Evolutionary conservation across 2,329 filamentous ascomycete species (phyloP).

Genomic region (Pseudogymnoascus sp.): DNA sequence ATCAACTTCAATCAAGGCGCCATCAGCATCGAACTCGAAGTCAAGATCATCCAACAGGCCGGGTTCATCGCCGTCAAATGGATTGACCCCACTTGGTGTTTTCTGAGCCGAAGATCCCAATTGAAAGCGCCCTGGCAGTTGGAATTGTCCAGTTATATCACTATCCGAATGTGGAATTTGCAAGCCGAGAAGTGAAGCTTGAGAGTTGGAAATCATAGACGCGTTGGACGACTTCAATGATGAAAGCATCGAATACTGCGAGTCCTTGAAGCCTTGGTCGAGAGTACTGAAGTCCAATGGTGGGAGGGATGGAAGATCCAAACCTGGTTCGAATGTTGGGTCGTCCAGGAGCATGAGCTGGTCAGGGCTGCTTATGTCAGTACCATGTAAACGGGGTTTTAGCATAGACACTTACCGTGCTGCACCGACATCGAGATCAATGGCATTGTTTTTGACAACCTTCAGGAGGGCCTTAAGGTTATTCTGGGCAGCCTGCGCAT

Average conservation of each 20-base stretch:
- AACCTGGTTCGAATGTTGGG: constrained; percentile 66
- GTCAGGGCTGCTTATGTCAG: constrained; percentile 49
- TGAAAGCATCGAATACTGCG: constrained; percentile 28
- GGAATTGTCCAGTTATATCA: constrained; percentile 26
- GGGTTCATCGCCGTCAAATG: constrained; percentile 35
- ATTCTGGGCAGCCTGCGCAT: constrained; percentile 67
- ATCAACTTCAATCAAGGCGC: constrained; percentile 46
- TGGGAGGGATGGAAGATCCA: constrained; percentile 49
- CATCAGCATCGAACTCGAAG: constrained; percentile 56
- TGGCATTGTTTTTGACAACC: constrained; percentile 47
- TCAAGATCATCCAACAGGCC: constrained; percentile 44
- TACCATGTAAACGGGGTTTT: neutral
- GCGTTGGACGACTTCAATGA: neutral
- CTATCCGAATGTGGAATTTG: constrained; percentile 43
- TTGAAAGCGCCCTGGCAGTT: neutral
- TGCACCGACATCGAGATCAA: constrained; percentile 66
- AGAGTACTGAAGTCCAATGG: constrained; percentile 45
- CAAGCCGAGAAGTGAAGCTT: constrained; percentile 35
- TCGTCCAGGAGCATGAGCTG: constrained; percentile 77
- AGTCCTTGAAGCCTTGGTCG: constrained; percentile 26
- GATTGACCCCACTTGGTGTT: constrained; percentile 20
- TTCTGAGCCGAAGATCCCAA: constrained; percentile 31
- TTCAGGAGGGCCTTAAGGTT: constrained; percentile 64
- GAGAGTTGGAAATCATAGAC: constrained; percentile 15
- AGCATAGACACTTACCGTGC: constrained; percentile 49